Evolutionary conservation across 2,329 filamentous ascomycete species (phyloP).

Genomic region (Dryadomyces quercus-mongolicae): DNA sequence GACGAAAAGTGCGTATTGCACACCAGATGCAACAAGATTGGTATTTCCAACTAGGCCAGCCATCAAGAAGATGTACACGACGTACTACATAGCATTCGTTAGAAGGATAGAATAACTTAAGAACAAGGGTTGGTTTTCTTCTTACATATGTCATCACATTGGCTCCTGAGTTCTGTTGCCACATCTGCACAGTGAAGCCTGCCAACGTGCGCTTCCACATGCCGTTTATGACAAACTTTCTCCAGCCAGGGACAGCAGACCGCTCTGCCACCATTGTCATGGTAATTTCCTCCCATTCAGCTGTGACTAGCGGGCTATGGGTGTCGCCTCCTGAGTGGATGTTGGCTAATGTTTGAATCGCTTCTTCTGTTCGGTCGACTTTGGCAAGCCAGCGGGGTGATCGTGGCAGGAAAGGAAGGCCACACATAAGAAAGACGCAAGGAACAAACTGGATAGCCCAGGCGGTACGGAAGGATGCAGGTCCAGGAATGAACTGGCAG

Average conservation of each 20-base stretch:
- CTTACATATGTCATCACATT: conserved; percentile 54
- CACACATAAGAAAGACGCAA: conserved; percentile 26
- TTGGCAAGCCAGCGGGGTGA: conserved; percentile 39
- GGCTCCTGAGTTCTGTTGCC: conserved; percentile 69
- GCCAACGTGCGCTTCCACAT: conserved; percentile 56
- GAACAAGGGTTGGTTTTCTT: no score
- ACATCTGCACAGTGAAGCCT: conserved; percentile 62
- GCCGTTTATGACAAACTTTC: conserved; percentile 45
- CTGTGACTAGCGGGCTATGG: conserved; percentile 50
- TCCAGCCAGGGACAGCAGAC: not conserved
- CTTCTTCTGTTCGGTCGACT: conserved; percentile 32
- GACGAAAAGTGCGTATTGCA: conserved; percentile 71
- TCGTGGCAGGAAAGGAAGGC: conserved; percentile 30
- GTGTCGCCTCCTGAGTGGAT: conserved; percentile 55
- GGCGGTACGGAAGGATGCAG: conserved; percentile 34
- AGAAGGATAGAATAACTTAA: conserved; percentile 26
- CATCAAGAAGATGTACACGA: conserved; percentile 60
- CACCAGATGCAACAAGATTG: conserved; percentile 50
- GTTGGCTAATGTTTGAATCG: conserved; percentile 33
- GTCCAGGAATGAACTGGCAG: conserved; percentile 24
- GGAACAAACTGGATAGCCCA: conserved; percentile 36
- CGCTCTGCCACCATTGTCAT: not conserved
- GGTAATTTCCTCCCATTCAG: conserved; percentile 57
- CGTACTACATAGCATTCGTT: conserved; percentile 42
- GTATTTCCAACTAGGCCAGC: conserved; percentile 50